A percentile compares a stretch with the other conserved stretches of the same genome.
Evolutionary conservation across 352 stramenopile species (phyloP).

Genomic region (Phytophthora sp.): DNA sequence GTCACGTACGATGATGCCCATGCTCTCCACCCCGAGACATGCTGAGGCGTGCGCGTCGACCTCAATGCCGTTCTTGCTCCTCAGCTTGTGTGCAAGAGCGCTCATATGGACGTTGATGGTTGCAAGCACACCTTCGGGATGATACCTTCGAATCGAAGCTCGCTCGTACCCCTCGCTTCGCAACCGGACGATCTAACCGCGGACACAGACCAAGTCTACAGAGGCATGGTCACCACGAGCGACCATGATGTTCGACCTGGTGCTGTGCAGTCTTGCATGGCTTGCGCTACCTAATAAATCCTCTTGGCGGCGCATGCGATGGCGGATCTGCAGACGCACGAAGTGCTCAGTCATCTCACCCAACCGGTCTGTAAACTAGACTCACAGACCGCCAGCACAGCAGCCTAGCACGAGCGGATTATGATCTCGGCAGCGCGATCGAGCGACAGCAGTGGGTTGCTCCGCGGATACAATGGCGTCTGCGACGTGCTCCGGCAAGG

Average conservation of each 20-base stretch:
- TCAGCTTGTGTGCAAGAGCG: constrained; percentile 4
- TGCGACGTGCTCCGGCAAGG: constrained; percentile 30
- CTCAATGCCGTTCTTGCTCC: not conserved
- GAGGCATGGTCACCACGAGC: constrained; percentile 1
- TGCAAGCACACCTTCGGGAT: constrained; percentile 7
- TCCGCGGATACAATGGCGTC: constrained; percentile 32
- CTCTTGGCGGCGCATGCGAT: not conserved
- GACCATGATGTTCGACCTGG: constrained; percentile 22
- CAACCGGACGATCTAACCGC: constrained; percentile 8
- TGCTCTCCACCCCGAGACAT: constrained; percentile 33
- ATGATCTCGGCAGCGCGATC: constrained; percentile 22
- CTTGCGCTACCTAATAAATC: constrained; percentile 1
- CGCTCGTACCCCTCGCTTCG: too few species aligned
- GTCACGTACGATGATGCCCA: constrained; percentile 6
- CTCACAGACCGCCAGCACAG: not conserved
- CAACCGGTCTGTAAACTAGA: not conserved
- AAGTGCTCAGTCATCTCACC: constrained; percentile 14
- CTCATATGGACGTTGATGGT: not conserved
- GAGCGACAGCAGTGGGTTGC: constrained; percentile 12
- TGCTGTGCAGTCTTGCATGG: constrained; percentile 22
- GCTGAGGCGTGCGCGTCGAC: not conserved
- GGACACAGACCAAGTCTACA: constrained; percentile 7
- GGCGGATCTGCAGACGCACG: constrained; percentile 25
- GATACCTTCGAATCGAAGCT: not conserved
- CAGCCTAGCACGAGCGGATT: constrained; percentile 21